Percentiles rank a stretch among this genome's conserved stretches.
phyloP scores from a whole-genome alignment of 2,329 filamentous ascomycete species.

The Emergomyces pasteurianus region DNA sequence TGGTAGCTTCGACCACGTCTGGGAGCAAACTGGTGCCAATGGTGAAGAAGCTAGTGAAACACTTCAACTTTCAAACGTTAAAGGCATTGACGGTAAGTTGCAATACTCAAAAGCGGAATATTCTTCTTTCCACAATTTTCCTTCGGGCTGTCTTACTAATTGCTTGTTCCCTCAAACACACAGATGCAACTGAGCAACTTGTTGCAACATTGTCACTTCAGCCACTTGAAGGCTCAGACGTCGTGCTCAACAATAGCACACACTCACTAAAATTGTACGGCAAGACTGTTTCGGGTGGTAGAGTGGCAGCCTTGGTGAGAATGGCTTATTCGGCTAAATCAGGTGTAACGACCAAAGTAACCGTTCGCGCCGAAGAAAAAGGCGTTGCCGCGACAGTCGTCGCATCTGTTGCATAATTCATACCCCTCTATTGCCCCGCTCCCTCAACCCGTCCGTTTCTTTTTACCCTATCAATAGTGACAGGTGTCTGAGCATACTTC shows the following conservation, averaged over 20 bases:
- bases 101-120: neutral
- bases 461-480: neutral
- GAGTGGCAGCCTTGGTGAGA: slow-evolving; percentile 73
- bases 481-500: neutral
- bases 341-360: slow-evolving; percentile 92
- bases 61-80: slow-evolving; percentile 71
- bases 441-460: neutral
- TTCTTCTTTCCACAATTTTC: neutral
- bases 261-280: slow-evolving; percentile 93
- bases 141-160: neutral
- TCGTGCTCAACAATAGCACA: slow-evolving; percentile 75
- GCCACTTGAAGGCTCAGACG: slow-evolving; percentile 85
- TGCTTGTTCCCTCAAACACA: slow-evolving; percentile 3
- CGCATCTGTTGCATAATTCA: slow-evolving; percentile 61
- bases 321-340: slow-evolving; percentile 92
- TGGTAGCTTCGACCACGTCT: slow-evolving; percentile 88
- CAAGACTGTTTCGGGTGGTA: slow-evolving; percentile 84
- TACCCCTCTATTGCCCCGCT: slow-evolving; percentile 1
- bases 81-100: slow-evolving; percentile 76
- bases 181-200: slow-evolving; percentile 87
- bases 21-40: slow-evolving; percentile 82
- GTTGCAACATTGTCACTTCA: slow-evolving; percentile 79
- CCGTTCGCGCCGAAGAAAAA: slow-evolving; percentile 82
- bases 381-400: slow-evolving; percentile 76
- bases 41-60: slow-evolving; percentile 89